Conservation (phyloP, 345 rosid genomes). For the Luvunga scandens region DNA sequence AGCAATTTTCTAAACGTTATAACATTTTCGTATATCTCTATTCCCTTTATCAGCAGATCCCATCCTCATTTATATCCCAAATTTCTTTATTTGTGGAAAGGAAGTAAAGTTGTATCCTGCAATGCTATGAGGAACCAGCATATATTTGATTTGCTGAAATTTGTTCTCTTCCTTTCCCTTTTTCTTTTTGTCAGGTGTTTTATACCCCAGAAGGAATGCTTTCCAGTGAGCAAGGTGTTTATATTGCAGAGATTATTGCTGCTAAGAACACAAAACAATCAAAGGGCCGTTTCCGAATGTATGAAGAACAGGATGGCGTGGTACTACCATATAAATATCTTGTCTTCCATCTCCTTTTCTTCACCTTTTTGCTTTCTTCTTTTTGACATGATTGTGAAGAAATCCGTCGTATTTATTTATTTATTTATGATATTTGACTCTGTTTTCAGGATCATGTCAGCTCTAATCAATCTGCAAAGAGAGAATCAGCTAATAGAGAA, state of each 20-base stretch:
- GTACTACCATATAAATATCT: constrained; percentile 22
- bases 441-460: constrained; percentile 39
- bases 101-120: neutral
- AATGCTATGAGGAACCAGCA: neutral
- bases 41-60: neutral
- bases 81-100: neutral
- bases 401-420: neutral
- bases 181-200: constrained; percentile 56
- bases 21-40: neutral
- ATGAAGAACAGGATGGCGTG: constrained; percentile 41
- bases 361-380: neutral
- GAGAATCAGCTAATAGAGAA: constrained; percentile 62
- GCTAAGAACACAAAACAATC: constrained; percentile 65
- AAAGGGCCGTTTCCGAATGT: constrained; percentile 54
- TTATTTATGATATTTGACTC: constrained; percentile 9
- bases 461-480: constrained; percentile 58
- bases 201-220: constrained; percentile 90
- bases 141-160: constrained; percentile 1
- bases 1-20: neutral
- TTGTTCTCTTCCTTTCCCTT: neutral
- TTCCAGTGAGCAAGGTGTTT: constrained; percentile 80
- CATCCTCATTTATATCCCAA: neutral
- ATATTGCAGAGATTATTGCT: constrained; percentile 73
- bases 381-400: neutral
- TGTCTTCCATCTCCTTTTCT: neutral